phyloP scores from a whole-genome alignment of 306 rosid species.

The Vachellia pachyceras region DNA sequence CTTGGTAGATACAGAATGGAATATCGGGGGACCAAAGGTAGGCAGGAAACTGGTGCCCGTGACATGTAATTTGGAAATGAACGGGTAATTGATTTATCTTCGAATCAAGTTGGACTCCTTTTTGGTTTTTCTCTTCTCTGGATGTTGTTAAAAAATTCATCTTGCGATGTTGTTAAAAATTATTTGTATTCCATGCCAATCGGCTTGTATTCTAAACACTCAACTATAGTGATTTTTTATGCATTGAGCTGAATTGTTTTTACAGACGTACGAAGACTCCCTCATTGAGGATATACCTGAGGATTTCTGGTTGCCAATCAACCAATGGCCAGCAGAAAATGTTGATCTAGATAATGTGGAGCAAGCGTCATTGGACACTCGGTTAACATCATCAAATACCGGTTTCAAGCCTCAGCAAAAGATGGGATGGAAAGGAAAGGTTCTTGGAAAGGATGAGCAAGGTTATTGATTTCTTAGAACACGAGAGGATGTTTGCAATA shows the following conservation, averaged over 20 bases:
- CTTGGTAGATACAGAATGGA: conserved; percentile 57
- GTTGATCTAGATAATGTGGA: conserved; percentile 93
- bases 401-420: conserved; percentile 95
- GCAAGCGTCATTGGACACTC: conserved; percentile 92
- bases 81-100: conserved; percentile 50
- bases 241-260: conserved; percentile 23
- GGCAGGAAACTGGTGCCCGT: conserved; percentile 54
- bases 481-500: not conserved
- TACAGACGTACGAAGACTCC: conserved; percentile 57
- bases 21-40: conserved; percentile 52
- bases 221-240: not conserved
- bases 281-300: conserved; percentile 61
- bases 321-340: conserved; percentile 89
- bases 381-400: conserved; percentile 73
- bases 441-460: conserved; percentile 97
- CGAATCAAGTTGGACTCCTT: not conserved
- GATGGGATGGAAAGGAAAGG: conserved; percentile 99
- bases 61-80: conserved; percentile 54
- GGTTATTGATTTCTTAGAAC: conserved; percentile 53
- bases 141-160: not conserved
- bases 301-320: conserved; percentile 87
- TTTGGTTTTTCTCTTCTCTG: conserved; percentile 4
- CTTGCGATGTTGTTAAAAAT: not conserved
- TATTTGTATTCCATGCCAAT: no score
- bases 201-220: conserved; percentile 15